Conservation (phyloP, 495 filamentous ascomycete genomes). For the Lepraria neglecta region DNA sequence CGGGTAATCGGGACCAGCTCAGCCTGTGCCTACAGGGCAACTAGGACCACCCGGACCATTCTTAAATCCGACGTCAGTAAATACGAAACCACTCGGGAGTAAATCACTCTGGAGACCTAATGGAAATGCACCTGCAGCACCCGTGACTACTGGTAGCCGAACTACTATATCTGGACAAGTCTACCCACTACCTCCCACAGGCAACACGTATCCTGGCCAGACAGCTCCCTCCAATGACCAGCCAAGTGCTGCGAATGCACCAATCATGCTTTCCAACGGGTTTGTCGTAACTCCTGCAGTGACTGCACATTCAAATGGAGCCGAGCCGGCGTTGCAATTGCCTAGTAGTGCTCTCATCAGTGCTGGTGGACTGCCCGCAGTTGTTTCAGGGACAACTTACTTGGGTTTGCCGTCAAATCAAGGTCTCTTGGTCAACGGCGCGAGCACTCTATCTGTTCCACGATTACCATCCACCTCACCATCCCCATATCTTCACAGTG, state of each 20-base stretch:
- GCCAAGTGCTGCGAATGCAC: neutral
- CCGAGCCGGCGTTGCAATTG: neutral
- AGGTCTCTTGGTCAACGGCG: conserved; percentile 7
- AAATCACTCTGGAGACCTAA: no score
- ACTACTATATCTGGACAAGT: no score
- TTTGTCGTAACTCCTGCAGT: conserved; percentile 14
- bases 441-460: conserved; percentile 6
- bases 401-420: conserved; percentile 8
- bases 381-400: conserved; percentile 12
- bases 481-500: conserved; percentile 4
- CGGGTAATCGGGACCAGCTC: no score
- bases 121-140: no score
- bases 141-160: no score
- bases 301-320: neutral
- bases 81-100: no score
- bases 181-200: no score
- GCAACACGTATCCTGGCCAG: no score
- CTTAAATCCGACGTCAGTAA: no score
- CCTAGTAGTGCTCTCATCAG: conserved; percentile 15
- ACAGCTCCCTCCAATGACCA: no score
- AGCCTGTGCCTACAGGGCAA: no score
- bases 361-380: conserved; percentile 6
- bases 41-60: no score
- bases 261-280: conserved; percentile 13
- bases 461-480: neutral